phyloP scores from a whole-genome alignment of 23 red algal species.

The Pyropia yezoensis region DNA sequence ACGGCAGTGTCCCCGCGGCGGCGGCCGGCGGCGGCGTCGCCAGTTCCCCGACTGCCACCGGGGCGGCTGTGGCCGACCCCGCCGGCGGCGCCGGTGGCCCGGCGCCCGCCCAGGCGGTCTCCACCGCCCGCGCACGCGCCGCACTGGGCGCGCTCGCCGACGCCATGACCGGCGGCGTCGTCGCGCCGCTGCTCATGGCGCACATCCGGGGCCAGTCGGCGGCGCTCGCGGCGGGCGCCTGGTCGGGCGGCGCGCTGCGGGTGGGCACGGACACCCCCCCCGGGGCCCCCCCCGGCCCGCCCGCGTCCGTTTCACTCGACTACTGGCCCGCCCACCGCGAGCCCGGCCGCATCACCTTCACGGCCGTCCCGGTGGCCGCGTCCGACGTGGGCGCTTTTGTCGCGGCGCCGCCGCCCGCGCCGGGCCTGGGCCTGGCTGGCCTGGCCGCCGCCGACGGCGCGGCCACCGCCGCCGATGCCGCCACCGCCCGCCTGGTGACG shows the following conservation, averaged over 20 bases:
- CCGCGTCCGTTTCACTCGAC: slow-evolving; percentile 6
- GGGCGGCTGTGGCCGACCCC: neutral
- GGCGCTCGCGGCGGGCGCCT: slow-evolving; percentile 15
- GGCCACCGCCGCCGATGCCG: neutral
- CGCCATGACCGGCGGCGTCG: slow-evolving; percentile 41
- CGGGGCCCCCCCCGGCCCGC: slow-evolving; percentile 6
- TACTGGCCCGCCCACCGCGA: slow-evolving; percentile 36
- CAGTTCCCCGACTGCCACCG: no score
- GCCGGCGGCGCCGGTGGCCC: slow-evolving; percentile 16
- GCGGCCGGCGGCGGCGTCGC: no score
- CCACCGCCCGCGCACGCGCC: slow-evolving; percentile 9
- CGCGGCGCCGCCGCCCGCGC: neutral
- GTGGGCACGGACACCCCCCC: slow-evolving; percentile 8
- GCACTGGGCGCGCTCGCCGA: slow-evolving; percentile 31
- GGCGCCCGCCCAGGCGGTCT: slow-evolving; percentile 4
- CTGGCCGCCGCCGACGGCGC: neutral
- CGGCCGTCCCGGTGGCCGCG: slow-evolving; percentile 13
- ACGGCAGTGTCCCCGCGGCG: no score
- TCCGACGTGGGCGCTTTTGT: slow-evolving; percentile 1
- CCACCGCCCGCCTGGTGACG: no score
- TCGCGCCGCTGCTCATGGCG: slow-evolving; percentile 34
- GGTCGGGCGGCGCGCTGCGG: slow-evolving; percentile 1
- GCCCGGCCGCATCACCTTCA: neutral
- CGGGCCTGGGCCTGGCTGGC: neutral
- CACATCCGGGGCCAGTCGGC: slow-evolving; percentile 26